Evolutionary conservation across 164 flowering plant species (phyloP).

Genomic region (Akebia trifoliata): DNA sequence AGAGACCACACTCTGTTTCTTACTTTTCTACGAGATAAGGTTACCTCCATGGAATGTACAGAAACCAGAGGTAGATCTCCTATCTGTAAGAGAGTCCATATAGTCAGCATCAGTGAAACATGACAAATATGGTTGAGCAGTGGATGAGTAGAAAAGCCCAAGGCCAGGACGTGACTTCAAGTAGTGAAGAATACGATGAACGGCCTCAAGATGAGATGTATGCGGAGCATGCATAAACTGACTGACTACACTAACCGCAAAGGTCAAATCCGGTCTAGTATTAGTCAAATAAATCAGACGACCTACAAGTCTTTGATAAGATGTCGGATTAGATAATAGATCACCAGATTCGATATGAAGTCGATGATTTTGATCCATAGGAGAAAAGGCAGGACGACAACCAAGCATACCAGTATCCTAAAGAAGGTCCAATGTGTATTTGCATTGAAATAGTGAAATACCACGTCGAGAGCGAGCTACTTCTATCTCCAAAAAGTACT

Average conservation of each 20-base stretch:
- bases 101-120: too few relatives aligned
- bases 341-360: not conserved
- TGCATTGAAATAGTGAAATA: not conserved
- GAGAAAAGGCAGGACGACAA: not conserved
- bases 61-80: not conserved
- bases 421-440: not conserved
- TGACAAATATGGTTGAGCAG: too few relatives aligned
- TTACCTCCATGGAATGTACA: not conserved
- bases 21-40: not conserved
- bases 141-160: too few relatives aligned
- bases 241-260: not conserved
- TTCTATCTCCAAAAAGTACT: not conserved
- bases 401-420: not conserved
- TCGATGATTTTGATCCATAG: not conserved
- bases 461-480: not conserved
- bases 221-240: not conserved
- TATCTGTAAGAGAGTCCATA: too few relatives aligned
- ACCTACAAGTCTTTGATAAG: not conserved
- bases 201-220: not conserved
- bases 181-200: not conserved
- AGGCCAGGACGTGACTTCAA: not conserved
- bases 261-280: not conserved
- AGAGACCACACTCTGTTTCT: not conserved
- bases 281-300: too few relatives aligned
- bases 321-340: not conserved